Evolutionary conservation across 2,329 filamentous ascomycete genomes (phyloP).

Genomic region (Hansfordia pulvinata): DNA sequence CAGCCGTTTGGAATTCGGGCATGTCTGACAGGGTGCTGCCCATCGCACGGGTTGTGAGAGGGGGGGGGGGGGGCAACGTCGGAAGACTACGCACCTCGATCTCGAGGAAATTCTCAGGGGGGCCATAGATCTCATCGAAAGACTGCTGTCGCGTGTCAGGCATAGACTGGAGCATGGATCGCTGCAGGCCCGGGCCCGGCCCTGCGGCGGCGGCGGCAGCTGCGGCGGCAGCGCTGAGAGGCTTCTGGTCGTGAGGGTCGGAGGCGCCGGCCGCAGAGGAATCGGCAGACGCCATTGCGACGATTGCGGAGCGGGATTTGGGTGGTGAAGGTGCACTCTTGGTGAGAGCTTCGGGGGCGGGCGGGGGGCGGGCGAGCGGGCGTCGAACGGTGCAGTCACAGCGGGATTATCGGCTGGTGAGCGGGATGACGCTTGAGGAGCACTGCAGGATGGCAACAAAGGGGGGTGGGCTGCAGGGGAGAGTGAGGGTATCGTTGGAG

Average conservation of each 20-base stretch:
- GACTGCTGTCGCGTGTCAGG: slow-evolving; percentile 74
- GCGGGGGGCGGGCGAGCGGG: too few relatives aligned
- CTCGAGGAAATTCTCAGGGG: slow-evolving; percentile 96
- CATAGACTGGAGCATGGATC: slow-evolving; percentile 50
- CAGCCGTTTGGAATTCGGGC: not conserved
- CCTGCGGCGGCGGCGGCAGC: slow-evolving; percentile 8
- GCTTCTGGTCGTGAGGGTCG: slow-evolving; percentile 1
- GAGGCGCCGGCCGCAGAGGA: too few relatives aligned
- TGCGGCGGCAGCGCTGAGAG: slow-evolving; percentile 8
- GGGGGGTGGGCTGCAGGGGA: too few relatives aligned
- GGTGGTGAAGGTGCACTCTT: too few relatives aligned
- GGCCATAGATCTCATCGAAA: slow-evolving; percentile 97
- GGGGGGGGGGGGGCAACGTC: slow-evolving; percentile 1
- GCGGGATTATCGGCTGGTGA: too few relatives aligned
- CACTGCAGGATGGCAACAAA: too few relatives aligned
- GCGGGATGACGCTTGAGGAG: too few relatives aligned
- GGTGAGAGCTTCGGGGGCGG: too few relatives aligned
- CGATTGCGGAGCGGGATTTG: too few relatives aligned
- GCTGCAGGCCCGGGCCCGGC: slow-evolving; percentile 25
- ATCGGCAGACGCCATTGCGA: too few relatives aligned
- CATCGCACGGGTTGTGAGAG: not conserved
- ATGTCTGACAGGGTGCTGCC: not conserved
- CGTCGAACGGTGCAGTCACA: too few relatives aligned
- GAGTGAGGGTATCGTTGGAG: too few relatives aligned
- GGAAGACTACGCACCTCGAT: slow-evolving; percentile 57